Percentiles rank a stretch among this genome's conserved stretches.
phyloP scores from a whole-genome alignment of 345 rosid genomes.

The Ceriops zippeliana region DNA sequence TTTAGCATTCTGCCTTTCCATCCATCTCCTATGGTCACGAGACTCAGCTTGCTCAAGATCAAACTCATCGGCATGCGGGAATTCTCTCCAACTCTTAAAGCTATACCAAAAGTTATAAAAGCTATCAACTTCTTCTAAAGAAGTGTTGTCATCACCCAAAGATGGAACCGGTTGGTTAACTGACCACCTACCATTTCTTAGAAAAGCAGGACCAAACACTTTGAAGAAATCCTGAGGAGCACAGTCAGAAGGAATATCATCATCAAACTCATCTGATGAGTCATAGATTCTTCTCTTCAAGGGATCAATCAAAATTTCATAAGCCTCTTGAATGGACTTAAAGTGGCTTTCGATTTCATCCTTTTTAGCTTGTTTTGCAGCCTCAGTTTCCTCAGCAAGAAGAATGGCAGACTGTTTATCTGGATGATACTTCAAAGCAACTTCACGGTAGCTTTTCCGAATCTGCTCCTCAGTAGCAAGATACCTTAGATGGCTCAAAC shows the following conservation, averaged over 20 bases:
- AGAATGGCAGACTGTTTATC: slow-evolving; percentile 89
- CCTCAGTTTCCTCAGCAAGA: slow-evolving; percentile 83
- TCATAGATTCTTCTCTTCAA: slow-evolving; percentile 85
- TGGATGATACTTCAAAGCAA: slow-evolving; percentile 91
- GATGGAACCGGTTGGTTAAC: slow-evolving; percentile 71
- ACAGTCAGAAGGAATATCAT: slow-evolving; percentile 87
- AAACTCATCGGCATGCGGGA: slow-evolving; percentile 93
- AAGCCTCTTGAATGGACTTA: slow-evolving; percentile 89
- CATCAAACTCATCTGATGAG: slow-evolving; percentile 96
- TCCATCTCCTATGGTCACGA: slow-evolving; percentile 98
- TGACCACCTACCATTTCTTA: slow-evolving; percentile 98
- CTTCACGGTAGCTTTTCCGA: slow-evolving; percentile 81
- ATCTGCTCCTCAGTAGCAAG: slow-evolving; percentile 99
- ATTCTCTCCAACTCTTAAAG: slow-evolving; percentile 98
- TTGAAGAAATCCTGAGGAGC: slow-evolving; percentile 84
- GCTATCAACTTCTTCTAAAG: slow-evolving; percentile 65
- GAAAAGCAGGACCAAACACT: slow-evolving; percentile 96
- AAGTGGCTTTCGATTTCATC: slow-evolving; percentile 87
- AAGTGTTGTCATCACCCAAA: slow-evolving; percentile 66
- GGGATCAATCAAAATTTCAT: slow-evolving; percentile 87
- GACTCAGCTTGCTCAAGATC: slow-evolving; percentile 95
- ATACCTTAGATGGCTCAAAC: slow-evolving; percentile 85
- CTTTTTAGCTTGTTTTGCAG: slow-evolving; percentile 87
- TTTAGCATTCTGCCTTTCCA: slow-evolving; percentile 97
- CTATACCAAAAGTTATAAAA: slow-evolving; percentile 88